phyloP scores from a whole-genome alignment of 2,329 filamentous ascomycete species.

The Arthrobotrys musiformis region DNA sequence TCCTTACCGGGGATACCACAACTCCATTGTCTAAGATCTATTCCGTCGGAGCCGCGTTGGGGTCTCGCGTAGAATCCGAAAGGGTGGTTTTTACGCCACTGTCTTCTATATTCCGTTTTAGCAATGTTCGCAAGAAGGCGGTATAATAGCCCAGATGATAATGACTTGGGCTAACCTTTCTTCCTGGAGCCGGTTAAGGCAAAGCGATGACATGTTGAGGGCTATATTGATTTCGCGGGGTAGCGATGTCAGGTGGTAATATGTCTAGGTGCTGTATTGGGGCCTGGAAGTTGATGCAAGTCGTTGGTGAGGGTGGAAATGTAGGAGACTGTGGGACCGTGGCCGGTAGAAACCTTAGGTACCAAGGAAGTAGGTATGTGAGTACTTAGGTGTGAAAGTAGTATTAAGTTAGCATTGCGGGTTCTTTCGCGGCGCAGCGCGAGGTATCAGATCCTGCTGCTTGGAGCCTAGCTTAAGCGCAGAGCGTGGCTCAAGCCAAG shows the following conservation, averaged over 20 bases:
- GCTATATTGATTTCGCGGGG: not conserved
- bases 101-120: constrained; percentile 72
- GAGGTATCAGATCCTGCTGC: constrained; percentile 7
- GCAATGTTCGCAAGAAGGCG: not conserved
- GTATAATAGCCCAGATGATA: constrained; percentile 41
- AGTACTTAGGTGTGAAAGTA: not conserved
- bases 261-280: not conserved
- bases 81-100: constrained; percentile 96
- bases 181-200: constrained; percentile 85
- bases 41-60: constrained; percentile 77
- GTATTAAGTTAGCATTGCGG: too few species aligned
- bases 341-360: not conserved
- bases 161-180: constrained; percentile 73
- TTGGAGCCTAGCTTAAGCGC: not conserved
- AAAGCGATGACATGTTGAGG: constrained; percentile 78
- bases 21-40: constrained; percentile 96
- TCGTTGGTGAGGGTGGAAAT: too few species aligned
- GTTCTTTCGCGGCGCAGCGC: not conserved
- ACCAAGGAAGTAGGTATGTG: not conserved
- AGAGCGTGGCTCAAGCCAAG: not conserved
- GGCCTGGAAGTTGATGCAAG: not conserved
- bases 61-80: constrained; percentile 98
- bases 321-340: too few species aligned
- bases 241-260: not conserved
- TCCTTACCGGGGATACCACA: constrained; percentile 96